phyloP scores from a whole-genome alignment of 164 flowering plant species.

The Annona cherimola region DNA sequence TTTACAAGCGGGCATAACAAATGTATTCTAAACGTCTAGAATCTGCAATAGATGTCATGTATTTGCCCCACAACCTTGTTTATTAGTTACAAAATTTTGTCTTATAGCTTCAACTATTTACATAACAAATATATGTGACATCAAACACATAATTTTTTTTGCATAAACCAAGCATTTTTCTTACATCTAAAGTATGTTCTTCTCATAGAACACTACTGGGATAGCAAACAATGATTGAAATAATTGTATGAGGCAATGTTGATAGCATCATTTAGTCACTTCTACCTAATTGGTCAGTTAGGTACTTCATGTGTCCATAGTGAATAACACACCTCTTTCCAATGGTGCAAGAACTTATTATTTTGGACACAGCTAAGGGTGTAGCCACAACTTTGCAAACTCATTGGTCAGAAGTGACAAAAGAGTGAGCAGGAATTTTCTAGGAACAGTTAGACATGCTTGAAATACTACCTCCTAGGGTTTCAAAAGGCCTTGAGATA shows the following conservation, averaged over 20 bases:
- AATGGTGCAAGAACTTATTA: constrained; percentile 70
- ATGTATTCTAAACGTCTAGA: no score
- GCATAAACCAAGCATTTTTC: no score
- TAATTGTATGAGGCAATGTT: neutral
- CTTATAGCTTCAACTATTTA: no score
- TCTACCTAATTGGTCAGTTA: neutral
- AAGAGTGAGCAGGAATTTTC: constrained; percentile 69
- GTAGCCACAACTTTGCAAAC: constrained; percentile 61
- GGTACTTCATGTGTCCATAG: neutral
- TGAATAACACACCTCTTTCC: constrained; percentile 2
- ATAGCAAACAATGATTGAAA: neutral
- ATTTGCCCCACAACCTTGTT: no score
- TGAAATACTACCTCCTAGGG: constrained; percentile 74
- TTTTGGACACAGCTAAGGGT: constrained; percentile 66
- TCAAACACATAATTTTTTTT: no score
- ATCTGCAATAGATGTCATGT: no score
- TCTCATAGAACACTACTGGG: no score
- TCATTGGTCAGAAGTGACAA: constrained; percentile 74
- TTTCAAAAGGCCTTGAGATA: constrained; percentile 88
- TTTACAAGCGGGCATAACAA: no score
- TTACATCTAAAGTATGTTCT: no score
- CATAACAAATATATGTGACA: no score
- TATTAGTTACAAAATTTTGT: no score
- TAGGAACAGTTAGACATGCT: constrained; percentile 86
- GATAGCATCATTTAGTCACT: neutral